Evolutionary conservation across 805 yeast genomes (phyloP).

Genomic region (Kodamaea kaohsiungensis): DNA sequence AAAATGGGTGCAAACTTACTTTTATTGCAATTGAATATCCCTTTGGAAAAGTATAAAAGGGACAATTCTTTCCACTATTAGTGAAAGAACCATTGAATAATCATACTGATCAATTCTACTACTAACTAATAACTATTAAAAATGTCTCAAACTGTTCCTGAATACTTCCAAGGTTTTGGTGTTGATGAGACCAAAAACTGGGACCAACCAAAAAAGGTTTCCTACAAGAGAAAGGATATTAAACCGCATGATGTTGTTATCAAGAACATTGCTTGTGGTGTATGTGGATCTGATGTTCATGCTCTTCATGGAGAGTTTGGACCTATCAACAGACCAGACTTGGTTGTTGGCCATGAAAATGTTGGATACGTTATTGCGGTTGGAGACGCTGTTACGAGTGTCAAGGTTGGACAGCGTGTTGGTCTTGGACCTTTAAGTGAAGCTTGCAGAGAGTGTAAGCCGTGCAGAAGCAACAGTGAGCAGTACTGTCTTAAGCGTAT

Average conservation of each 20-base stretch:
- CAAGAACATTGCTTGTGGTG: conserved; percentile 61
- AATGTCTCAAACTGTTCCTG: conserved; percentile 18
- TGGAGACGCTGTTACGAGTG: conserved; percentile 53
- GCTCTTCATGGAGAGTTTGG: conserved; percentile 55
- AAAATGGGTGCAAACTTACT: not conserved
- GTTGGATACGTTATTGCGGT: conserved; percentile 58
- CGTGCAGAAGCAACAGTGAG: conserved; percentile 43
- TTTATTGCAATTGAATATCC: no score
- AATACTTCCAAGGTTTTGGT: conserved; percentile 36
- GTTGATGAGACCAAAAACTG: conserved; percentile 30
- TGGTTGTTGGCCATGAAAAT: conserved; percentile 63
- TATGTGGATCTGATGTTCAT: conserved; percentile 63
- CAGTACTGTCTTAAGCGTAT: conserved; percentile 52
- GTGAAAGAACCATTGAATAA: not conserved
- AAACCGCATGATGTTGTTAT: conserved; percentile 50
- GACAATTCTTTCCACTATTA: not conserved
- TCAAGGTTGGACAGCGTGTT: conserved; percentile 69
- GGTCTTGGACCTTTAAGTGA: conserved; percentile 74
- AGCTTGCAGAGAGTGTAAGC: conserved; percentile 61
- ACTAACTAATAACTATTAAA: no score
- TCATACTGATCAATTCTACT: not conserved
- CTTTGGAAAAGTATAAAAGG: not conserved
- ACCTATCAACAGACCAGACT: conserved; percentile 32
- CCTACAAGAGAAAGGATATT: conserved; percentile 27
- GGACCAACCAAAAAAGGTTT: conserved; percentile 32